Evolutionary conservation across 2,329 filamentous ascomycete genomes (phyloP).

Genomic region (Blumeriella jaapii): DNA sequence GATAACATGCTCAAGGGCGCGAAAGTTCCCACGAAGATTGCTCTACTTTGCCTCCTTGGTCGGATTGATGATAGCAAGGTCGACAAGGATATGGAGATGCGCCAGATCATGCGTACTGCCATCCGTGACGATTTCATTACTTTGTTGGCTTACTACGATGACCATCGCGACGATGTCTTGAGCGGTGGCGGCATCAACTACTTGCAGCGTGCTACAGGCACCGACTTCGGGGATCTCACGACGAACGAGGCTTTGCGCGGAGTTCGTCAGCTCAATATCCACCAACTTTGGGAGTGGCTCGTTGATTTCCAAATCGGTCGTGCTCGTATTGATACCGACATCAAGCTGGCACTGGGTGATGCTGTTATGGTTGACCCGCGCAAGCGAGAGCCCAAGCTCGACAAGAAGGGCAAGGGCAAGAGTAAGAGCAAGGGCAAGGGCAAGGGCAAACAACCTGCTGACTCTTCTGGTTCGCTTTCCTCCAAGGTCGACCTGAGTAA

Average conservation of each 20-base stretch:
- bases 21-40: neutral
- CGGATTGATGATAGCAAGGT: neutral
- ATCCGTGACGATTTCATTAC: no score
- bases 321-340: neutral
- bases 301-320: neutral
- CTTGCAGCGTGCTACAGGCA: neutral
- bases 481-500: no score
- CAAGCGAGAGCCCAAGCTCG: no score
- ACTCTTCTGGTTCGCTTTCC: no score
- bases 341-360: neutral
- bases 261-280: neutral
- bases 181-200: no score
- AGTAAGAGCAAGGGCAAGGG: no score
- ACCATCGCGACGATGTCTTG: no score
- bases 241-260: neutral
- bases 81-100: neutral
- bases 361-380: no score
- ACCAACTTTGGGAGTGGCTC: neutral
- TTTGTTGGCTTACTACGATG: no score
- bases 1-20: neutral
- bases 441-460: no score
- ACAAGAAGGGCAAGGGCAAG: no score
- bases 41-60: neutral
- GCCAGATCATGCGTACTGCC: neutral
- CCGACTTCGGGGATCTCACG: neutral